Conservation (phyloP, 192 early-diverging fungal species). For the Paraglomus brasilianum region DNA sequence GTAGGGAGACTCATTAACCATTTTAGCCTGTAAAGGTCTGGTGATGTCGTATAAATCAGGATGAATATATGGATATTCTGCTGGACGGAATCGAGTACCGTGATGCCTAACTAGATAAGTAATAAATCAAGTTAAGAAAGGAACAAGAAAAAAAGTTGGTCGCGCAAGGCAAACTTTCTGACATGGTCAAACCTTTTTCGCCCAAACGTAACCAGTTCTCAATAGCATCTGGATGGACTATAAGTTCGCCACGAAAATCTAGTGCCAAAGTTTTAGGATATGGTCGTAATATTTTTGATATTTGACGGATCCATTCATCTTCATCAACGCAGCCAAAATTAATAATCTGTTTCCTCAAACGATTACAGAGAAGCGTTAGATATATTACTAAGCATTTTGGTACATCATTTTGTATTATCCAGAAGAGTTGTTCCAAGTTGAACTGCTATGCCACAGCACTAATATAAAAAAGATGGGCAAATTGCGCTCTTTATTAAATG, state of each 20-base stretch:
- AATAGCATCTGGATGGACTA: neutral
- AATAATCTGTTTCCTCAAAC: constrained; percentile 14
- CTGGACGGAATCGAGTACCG: constrained; percentile 25
- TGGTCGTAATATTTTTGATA: constrained; percentile 22
- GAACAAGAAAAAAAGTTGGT: neutral
- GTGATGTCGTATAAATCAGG: constrained; percentile 13
- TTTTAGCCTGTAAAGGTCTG: too few species aligned
- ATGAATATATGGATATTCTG: constrained; percentile 29
- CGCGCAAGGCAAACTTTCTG: too few species aligned
- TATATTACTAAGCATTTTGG: too few species aligned
- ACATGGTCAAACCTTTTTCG: neutral
- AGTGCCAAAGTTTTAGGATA: constrained; percentile 14
- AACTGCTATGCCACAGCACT: too few species aligned
- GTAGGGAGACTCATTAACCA: too few species aligned
- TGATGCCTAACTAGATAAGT: constrained; percentile 3
- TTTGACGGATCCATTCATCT: constrained; percentile 28
- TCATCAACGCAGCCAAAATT: neutral
- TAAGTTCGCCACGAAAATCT: constrained; percentile 7
- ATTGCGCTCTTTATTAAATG: too few species aligned
- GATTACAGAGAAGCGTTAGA: too few species aligned
- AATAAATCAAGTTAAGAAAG: neutral
- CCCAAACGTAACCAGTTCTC: neutral
- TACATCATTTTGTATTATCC: too few species aligned
- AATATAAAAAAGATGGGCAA: too few species aligned
- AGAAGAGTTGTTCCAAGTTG: too few species aligned